Conservation (phyloP, 768 basidiomycete species). For the Pleurotus platypus region DNA sequence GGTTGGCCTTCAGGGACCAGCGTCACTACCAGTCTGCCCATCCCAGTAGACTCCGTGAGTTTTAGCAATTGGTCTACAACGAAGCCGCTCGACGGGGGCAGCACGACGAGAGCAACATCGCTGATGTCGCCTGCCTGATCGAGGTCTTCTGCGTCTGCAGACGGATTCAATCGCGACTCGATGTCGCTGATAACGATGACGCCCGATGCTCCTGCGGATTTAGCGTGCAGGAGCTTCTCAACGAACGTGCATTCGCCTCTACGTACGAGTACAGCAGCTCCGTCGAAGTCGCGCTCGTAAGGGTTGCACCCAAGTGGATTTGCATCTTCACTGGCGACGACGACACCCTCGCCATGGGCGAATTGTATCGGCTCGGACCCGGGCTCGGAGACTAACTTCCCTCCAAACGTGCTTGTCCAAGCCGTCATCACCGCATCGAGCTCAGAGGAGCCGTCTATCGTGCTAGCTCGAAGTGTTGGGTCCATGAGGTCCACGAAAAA, state of each 20-base stretch:
- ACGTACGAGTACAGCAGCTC: slow-evolving; percentile 56
- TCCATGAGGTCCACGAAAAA: slow-evolving; percentile 54
- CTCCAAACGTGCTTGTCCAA: slow-evolving; percentile 70
- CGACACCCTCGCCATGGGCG: slow-evolving; percentile 48
- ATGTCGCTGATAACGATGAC: slow-evolving; percentile 72
- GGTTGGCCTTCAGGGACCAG: slow-evolving; percentile 37
- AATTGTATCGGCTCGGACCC: slow-evolving; percentile 36
- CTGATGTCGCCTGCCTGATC: slow-evolving; percentile 53
- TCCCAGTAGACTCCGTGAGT: slow-evolving; percentile 39
- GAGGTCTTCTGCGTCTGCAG: slow-evolving; percentile 55
- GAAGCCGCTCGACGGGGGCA: slow-evolving; percentile 50
- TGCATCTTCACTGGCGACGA: slow-evolving; percentile 43
- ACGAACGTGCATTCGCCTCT: slow-evolving; percentile 89
- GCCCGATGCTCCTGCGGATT: slow-evolving; percentile 68
- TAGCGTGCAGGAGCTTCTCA: slow-evolving; percentile 73
- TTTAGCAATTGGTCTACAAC: slow-evolving; percentile 54
- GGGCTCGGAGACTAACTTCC: slow-evolving; percentile 40
- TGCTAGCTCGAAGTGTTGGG: slow-evolving; percentile 35
- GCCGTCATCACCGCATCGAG: slow-evolving; percentile 53
- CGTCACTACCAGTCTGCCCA: slow-evolving; percentile 48
- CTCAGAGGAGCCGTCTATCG: slow-evolving; percentile 26
- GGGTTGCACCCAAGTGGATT: slow-evolving; percentile 62
- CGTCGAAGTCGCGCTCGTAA: slow-evolving; percentile 44
- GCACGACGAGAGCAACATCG: slow-evolving; percentile 56
- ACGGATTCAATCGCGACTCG: slow-evolving; percentile 61